Base-by-base conservation (phyloP, 1,139 yeast species). In the Saccharomycopsis phalli region DNA sequence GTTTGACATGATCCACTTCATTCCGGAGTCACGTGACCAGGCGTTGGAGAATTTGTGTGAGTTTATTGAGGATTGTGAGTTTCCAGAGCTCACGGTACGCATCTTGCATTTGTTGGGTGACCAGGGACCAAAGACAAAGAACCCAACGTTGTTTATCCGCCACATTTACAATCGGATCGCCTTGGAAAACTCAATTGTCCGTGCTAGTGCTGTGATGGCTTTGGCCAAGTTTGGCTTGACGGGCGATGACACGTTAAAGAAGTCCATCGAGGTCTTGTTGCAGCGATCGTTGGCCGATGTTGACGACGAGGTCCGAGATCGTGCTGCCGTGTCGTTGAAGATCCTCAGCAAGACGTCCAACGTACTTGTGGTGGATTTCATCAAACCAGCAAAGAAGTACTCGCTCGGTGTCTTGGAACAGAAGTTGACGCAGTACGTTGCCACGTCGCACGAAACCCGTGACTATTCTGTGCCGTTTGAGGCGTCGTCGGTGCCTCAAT, bases 31-130 rank as follows among this genome's bases (percentile, higher is more conserved):
- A n/a, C 77, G 84, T 54, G 94, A 84, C 53, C 63, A 74, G 45
- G 94, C 95, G 25, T 69, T 91, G 55, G 86, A 83, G 65, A 82
- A 81, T 57, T 70, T 93, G 52, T 87, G 97, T 69, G 99, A 91
- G 61, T 87, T 87, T 56, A 93, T 91, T 53, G 99, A 93, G 63
- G 99, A 91, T 66, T 91, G 97, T 65, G 99, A 91, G 63, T 91
- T 73, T 64, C 83, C 95, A 30, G 96, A 87, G 61, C 75, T 91
- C 47, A 76, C 94, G 27, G 95, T 88, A 25, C 78, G 97, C 59
- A 81, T 91, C 49, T 71, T 91, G 59, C 95, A 87, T 61, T 65
- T 88, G 51, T 71, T 91, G 50, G 98, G 98, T 55, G 84, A 81
- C 50, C 95, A 87, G 61, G 99, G 98, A 49, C 97, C 98, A 52